A percentile compares a stretch with the other conserved stretches of the same genome.
Evolutionary conservation across 805 yeast genomes (phyloP).

Genomic region (Kodamaea kakaduensis): DNA sequence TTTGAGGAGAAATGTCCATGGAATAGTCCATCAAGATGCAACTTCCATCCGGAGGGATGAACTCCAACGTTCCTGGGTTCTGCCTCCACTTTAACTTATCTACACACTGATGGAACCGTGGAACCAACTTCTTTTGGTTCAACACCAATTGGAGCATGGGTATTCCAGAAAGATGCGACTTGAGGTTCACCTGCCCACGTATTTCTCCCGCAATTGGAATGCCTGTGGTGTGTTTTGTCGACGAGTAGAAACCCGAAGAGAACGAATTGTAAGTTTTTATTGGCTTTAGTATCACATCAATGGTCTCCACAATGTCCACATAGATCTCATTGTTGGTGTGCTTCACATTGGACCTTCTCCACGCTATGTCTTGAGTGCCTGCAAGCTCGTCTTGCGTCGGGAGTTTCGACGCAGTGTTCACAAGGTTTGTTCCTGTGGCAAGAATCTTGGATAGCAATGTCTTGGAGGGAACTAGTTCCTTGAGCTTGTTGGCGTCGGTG

Average conservation of each 20-base stretch:
- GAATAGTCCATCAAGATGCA: constrained; percentile 60
- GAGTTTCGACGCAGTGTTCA: constrained; percentile 19
- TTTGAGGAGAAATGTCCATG: constrained; percentile 42
- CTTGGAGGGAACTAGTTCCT: constrained; percentile 65
- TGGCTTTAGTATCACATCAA: constrained; percentile 51
- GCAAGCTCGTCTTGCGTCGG: constrained; percentile 6
- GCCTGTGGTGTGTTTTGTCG: constrained; percentile 17
- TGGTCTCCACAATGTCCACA: constrained; percentile 71
- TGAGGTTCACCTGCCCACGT: constrained; percentile 59
- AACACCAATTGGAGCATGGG: constrained; percentile 67
- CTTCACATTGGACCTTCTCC: constrained; percentile 73
- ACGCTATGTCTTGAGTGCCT: constrained; percentile 46
- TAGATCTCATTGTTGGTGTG: constrained; percentile 81
- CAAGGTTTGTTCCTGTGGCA: constrained; percentile 31
- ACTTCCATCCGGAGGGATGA: constrained; percentile 87
- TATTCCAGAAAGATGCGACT: constrained; percentile 68
- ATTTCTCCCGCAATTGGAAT: constrained; percentile 51
- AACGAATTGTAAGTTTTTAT: constrained; percentile 11
- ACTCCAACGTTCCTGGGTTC: constrained; percentile 48
- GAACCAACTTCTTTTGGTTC: constrained; percentile 42
- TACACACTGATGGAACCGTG: constrained; percentile 71
- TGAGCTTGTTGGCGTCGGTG: constrained; percentile 66
- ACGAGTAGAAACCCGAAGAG: constrained; percentile 23
- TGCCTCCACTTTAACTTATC: constrained; percentile 48
- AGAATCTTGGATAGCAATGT: constrained; percentile 53